Evolutionary conservation across 106 monocot species (phyloP).

Genomic region (Allium cepa): DNA sequence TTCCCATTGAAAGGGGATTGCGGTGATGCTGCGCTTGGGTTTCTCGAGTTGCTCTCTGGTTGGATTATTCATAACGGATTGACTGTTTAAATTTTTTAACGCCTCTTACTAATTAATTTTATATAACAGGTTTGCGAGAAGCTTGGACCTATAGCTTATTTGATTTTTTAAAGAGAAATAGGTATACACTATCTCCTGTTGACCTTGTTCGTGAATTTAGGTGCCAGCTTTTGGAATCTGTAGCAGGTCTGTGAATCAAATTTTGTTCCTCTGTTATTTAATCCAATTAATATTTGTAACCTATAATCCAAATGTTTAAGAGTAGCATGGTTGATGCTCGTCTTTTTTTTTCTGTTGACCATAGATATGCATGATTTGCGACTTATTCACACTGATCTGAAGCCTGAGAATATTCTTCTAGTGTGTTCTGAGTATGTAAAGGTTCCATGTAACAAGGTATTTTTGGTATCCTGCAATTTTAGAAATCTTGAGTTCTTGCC

Average conservation of each 20-base stretch:
- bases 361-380: conserved; percentile 99
- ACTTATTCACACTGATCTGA: conserved; percentile 99
- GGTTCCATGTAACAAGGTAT: conserved; percentile 85
- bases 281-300: conserved; percentile 21
- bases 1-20: too few relatives aligned
- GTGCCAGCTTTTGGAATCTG: conserved; percentile 98
- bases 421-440: conserved; percentile 78
- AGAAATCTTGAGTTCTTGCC: conserved; percentile 30
- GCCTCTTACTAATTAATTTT: too few relatives aligned
- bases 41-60: too few relatives aligned
- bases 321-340: conserved; percentile 16
- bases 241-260: conserved; percentile 78
- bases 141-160: conserved; percentile 99
- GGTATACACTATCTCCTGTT: conserved; percentile 85
- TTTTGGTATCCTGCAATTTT: conserved; percentile 27
- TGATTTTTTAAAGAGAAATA: conserved; percentile 99
- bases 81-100: too few relatives aligned
- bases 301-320: conserved; percentile 11
- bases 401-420: conserved; percentile 99
- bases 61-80: too few relatives aligned
- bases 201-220: conserved; percentile 99
- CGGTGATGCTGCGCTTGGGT: too few relatives aligned
- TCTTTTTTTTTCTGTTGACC: conserved; percentile 26
- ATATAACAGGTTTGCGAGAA: conserved; percentile 97
- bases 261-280: conserved; percentile 9